Evolutionary conservation across 495 filamentous ascomycete genomes (phyloP), one percentile per base, ranked within the genome.

Genomic region (Penicillium arizonense): DNA sequence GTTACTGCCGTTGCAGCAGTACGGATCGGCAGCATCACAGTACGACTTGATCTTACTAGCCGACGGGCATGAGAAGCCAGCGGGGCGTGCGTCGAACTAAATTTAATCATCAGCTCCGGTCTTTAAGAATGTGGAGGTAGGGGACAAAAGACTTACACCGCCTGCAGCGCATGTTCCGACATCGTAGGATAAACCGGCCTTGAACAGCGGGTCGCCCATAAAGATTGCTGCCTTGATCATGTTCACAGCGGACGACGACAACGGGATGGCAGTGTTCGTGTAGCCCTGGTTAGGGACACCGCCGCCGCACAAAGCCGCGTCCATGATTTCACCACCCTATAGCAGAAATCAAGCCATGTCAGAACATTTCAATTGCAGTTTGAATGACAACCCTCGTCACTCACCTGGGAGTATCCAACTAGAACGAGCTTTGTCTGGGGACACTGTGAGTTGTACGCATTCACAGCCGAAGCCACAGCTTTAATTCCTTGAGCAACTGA

Each of bases 321-420:
- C 82, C 67, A 85, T 74, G 65, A 86, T 85, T 63, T 86, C 79
- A 28, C 74, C 82, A 39, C 83, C 83, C 77, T 85, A 36, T n/a
- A 34, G 18, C 8, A 50, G 20, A 5, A 18, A 18, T 18, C 30
- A 33, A 21, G 16, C 12, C 23, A 28, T 45, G 16, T 51, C 38
- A 47, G 35, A 32, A 20, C 2, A 43, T 23, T 4, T 7, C 18
- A 18, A 11, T 44, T 2, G 9, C 10, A 38, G 13, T 39, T 34
- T 21, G n/a, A 44, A 0, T 5, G 36, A 3, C 11, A 11, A 37
- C 7, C 3, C 23, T 24, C 23, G 5, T 13, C 24, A 55, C 65
- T 30, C 34, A 82, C 77, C 69, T 82, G 79, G 0, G 79, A 83
- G 67, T 87, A 87, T 28, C 83, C 83, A 41, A 86, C 75, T 3